Evolutionary conservation across 257 asterid species (phyloP), one percentile per base, ranked within the genome.

Genomic region (Solanum chilense): DNA sequence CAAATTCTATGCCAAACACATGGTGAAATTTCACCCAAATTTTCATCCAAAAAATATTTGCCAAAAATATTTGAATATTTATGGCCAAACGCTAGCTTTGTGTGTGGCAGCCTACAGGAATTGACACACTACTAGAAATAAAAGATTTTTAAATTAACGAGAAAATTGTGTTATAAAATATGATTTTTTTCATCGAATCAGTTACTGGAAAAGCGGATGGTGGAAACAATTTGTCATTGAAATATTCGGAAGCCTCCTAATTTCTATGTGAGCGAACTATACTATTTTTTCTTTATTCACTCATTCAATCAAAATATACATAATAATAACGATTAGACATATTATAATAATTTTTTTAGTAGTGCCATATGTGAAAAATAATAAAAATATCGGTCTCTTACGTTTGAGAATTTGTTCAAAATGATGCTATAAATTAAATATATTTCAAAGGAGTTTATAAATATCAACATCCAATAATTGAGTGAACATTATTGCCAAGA

Each of bases 161-260:
- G 0, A 56, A 20, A 20, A 18, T 20, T 20, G 25, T 18, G 11
- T 56, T 56, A 56, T 49, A 49, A 56, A 20, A 7, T 1, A 56
- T 56, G 0, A 56, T 18, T 56, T 56, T 52, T 56, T 7, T 4
- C 3, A 18, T 18, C 0, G 11, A 56, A 56, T 3, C 11, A 56
- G 5, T 56, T 0, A 56, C 23, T 56, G 1, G 1, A 4, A 56
- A 56, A 3, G n/a, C 4, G n/a, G 0, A 56, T 56, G n/a, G 5
- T 18, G 64, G 0, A 56, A 56, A 7, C 0, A 56, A n/a, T 18
- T 56, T 56, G 11, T 56, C n/a, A 56, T 7, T 56, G 1, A 56
- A 56, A 20, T 56, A 56, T 4, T 20, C 11, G 12, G 1, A 56
- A 56, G 25, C 64, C 9, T 56, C 64, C n/a, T 56, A 56, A 2